A percentile compares a stretch with the other conserved stretches of the same genome.
phyloP scores from a whole-genome alignment of 2,329 filamentous ascomycete species.

The Tolypocladium amazonense region DNA sequence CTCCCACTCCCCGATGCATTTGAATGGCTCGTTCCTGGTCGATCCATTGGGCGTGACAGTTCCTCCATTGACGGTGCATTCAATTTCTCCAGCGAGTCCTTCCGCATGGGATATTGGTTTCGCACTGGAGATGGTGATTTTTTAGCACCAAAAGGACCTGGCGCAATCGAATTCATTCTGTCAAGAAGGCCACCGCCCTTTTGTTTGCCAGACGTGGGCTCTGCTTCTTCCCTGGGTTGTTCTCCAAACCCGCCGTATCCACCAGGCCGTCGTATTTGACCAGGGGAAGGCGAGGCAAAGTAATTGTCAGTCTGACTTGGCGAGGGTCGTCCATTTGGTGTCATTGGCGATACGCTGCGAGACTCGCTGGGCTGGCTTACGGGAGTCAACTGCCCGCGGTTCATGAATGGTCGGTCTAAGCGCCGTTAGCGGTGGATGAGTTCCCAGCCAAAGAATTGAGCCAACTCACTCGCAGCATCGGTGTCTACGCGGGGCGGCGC shows the following conservation, averaged over 20 bases:
- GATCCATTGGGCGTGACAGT: constrained; percentile 1
- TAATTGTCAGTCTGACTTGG: constrained; percentile 33
- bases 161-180: constrained; percentile 54
- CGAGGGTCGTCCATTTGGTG: constrained; percentile 34
- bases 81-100: constrained; percentile 14
- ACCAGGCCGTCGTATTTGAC: constrained; percentile 21
- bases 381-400: constrained; percentile 51
- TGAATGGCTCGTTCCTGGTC: constrained; percentile 7
- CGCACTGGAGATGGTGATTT: constrained; percentile 22
- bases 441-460: background rate
- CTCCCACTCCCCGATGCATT: constrained; percentile 10
- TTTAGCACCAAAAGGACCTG: constrained; percentile 52
- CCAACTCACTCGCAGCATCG: constrained; percentile 37
- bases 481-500: constrained; percentile 40
- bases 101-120: constrained; percentile 22
- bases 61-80: constrained; percentile 2
- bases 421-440: background rate
- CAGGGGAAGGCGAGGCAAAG: constrained; percentile 25
- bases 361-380: constrained; percentile 50
- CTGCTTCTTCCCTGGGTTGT: background rate
- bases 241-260: constrained; percentile 36
- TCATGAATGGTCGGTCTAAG: constrained; percentile 26
- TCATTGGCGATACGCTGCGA: constrained; percentile 52
- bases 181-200: constrained; percentile 33
- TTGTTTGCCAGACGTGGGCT: constrained; percentile 1